Percentiles rank a stretch among this genome's conserved stretches.
These are phyloP conservation scores for Cruciata laevipes DNA, from an alignment of 257 asterid species.

Conservation along the genomic window DNA sequence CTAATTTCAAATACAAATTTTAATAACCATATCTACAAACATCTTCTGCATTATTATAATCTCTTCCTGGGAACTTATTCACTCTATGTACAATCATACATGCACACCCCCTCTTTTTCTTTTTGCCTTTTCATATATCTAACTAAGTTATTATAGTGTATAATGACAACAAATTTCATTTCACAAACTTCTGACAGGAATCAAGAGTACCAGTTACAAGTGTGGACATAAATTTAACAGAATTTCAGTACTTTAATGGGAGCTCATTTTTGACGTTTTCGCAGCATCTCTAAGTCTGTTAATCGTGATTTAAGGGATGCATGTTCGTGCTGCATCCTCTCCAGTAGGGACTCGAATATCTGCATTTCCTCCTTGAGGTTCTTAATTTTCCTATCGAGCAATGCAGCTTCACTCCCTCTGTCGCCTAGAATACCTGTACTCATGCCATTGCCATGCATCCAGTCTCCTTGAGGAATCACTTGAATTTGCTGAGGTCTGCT, in stretches of 20 bases:
- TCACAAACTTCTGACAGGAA: neutral
- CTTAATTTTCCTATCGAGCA: slow-evolving; percentile 48
- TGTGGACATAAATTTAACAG: neutral
- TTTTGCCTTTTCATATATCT: neutral
- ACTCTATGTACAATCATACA: neutral
- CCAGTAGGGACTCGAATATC: slow-evolving; percentile 52
- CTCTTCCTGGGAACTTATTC: neutral
- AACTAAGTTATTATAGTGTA: neutral
- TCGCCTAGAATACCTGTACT: slow-evolving; percentile 23
- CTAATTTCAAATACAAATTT: no score
- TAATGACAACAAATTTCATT: neutral
- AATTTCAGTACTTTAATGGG: neutral
- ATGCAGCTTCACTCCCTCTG: slow-evolving; percentile 35
- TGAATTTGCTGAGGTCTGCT: slow-evolving; percentile 86
- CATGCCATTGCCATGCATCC: slow-evolving; percentile 19
- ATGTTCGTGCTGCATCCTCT: slow-evolving; percentile 62
- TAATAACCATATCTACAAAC: no score
- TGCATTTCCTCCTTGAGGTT: slow-evolving; percentile 78
- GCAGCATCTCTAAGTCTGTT: slow-evolving; percentile 52
- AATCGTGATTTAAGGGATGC: slow-evolving; percentile 50
- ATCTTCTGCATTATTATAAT: neutral
- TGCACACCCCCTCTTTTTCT: neutral
- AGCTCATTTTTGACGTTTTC: slow-evolving; percentile 32
- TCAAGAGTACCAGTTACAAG: neutral
- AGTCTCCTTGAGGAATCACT: slow-evolving; percentile 58